Base-by-base conservation (phyloP, 177 flowering plant genomes). In the Vitis hybrid region DNA sequence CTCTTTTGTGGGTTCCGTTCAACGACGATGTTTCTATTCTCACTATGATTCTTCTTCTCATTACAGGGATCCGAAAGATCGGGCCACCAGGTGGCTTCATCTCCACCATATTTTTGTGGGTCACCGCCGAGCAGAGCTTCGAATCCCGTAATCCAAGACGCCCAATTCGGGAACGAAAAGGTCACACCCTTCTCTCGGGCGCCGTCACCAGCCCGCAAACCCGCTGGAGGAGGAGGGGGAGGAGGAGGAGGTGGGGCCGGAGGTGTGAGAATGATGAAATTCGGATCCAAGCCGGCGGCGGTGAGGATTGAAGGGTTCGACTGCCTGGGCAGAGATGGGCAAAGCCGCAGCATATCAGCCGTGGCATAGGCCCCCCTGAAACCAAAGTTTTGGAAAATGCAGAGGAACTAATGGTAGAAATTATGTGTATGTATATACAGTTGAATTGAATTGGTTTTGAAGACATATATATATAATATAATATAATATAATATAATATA, bases 271-370 rank as follows among this genome's bases (percentile, higher is more conserved):
- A 70, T 71, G 73, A 81, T 71, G 73, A 81, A 75, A 12, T 82
- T 77, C 40, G 86, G 86, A 65, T 74, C 73, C 26, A 83, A 68
- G 56, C 84, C 87, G 0, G 84, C 86, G 5, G 74, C 82, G 3
- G 82, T 84, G 56, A 78, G 91, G 64, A 75, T 88, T 52, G 89
- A 88, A 74, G 91, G 89, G 34, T 88, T 88, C 62, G 85, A 84
- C 64, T 84, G 91, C 66, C 77, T 81, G 21, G 67, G 75, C 70
- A 56, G 81, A 49, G 87, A 84, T 62, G 60, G 81, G 18, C 72
- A 73, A 17, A 80, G 73, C 48, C 72, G 81, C 78, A 83, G 85
- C 82, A 75, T 87, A 74, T 77, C 83, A 19, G 84, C 81, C 18
- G 70, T 82, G 64, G 88, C 88, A n/a, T 87, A 79, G 67, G 21